Base-by-base conservation (phyloP, 2,329 filamentous ascomycete genomes). In the Sclerotinia minor region DNA sequence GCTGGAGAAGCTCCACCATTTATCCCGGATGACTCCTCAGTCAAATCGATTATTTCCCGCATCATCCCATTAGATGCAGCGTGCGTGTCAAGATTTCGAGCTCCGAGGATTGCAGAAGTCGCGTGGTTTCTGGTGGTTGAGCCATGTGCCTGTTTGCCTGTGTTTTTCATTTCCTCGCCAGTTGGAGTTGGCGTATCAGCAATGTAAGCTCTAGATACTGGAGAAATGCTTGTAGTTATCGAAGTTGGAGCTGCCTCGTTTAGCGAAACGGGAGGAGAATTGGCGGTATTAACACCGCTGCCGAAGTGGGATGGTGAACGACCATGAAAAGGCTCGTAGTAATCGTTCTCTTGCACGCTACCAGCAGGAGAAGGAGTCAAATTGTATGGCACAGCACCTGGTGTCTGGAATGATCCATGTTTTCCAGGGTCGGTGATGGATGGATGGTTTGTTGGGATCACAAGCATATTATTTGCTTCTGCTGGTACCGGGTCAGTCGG, bases 381-480 rank as follows among this genome's bases (percentile, higher is more conserved):
- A 17, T 61, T 61, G 32, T 61, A 61, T 35, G 59, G 59, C 26
- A 61, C 15, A 17, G 59, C 59, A 38, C 59, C 59, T 24, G 59
- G 59, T 5, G 45, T 50, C n/a, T 50, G 59, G 45, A 50, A 50
- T 50, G 29, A 38, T 38, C 17, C 24, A 29, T 4, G 9, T 13
- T 59, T 17, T 45, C 19, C 7, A 9, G 24, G 38, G 24, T 15
- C 59, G 50, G n/a, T 41, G 15, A 50, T 45, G 15, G 29, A 26
- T 3, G 32, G 21, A 4, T 24, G 32, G 15, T 32, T 24, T 50
- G 59, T 11, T 38, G 13, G 24, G 38, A 26, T 2, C 15, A 38
- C 17, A 6, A 2, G 4, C 11, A 19, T 29, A 50, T 4, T 9
- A 7, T 61, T 32, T 38, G 21, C 17, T 49, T 61, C 45, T 38